Percentiles rank a stretch among this genome's conserved stretches.
Conservation (phyloP, 2,329 filamentous ascomycete genomes). For the Nemania diffusa region DNA sequence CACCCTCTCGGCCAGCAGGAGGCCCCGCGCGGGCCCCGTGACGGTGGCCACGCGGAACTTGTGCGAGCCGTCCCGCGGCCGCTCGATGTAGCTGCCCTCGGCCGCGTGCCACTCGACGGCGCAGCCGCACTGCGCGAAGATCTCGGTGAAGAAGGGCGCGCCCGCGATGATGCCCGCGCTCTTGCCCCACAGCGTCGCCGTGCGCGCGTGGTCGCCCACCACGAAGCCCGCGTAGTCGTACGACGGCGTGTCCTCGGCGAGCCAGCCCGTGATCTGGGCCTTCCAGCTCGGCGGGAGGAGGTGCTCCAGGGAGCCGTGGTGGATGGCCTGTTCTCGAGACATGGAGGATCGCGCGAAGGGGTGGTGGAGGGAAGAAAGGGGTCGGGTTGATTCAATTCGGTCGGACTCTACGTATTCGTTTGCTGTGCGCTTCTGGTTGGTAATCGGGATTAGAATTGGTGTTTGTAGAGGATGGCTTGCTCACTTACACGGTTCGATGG, state of each 20-base stretch:
- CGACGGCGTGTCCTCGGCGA: conserved; percentile 94
- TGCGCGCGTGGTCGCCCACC: conserved; percentile 76
- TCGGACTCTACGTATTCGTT: background rate
- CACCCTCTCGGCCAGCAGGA: conserved; percentile 92
- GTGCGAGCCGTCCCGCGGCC: conserved; percentile 61
- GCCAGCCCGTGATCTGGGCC: conserved; percentile 81
- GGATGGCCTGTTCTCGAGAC: conserved; percentile 44
- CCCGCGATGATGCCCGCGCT: conserved; percentile 86
- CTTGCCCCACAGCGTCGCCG: conserved; percentile 75
- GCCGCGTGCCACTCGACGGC: conserved; percentile 86
- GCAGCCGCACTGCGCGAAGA: conserved; percentile 90
- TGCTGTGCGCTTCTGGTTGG: background rate
- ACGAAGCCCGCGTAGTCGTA: conserved; percentile 99
- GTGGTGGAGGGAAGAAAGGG: background rate
- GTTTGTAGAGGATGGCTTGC: background rate
- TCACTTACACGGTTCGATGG: background rate
- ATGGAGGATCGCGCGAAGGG: conserved; percentile 28
- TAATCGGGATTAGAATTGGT: background rate
- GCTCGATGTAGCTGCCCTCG: conserved; percentile 77
- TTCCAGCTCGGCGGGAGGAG: conserved; percentile 90
- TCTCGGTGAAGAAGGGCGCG: conserved; percentile 93
- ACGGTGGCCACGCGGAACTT: conserved; percentile 81
- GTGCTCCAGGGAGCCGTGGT: conserved; percentile 65
- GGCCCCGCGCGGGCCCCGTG: conserved; percentile 78
- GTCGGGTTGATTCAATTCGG: background rate